phyloP scores from a whole-genome alignment of 805 yeast species.

The Ogataea allantospora region DNA sequence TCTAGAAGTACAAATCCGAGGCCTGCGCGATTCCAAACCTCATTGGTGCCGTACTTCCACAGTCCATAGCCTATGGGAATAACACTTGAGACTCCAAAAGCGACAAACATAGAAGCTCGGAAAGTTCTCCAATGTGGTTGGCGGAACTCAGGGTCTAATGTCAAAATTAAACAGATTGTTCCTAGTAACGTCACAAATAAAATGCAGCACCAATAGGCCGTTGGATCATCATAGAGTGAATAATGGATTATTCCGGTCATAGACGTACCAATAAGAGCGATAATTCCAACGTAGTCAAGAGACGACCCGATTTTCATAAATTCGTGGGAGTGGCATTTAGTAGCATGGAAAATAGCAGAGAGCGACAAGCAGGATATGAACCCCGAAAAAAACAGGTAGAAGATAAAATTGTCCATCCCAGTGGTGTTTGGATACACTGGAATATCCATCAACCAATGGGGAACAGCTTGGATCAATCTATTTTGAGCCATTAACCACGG shows the following conservation, averaged over 20 bases:
- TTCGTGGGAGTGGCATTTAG: slow-evolving; percentile 47
- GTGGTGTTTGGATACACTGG: slow-evolving; percentile 29
- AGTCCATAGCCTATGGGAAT: slow-evolving; percentile 65
- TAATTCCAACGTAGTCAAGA: slow-evolving; percentile 56
- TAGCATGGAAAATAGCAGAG: slow-evolving; percentile 50
- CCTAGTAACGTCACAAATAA: slow-evolving; percentile 56
- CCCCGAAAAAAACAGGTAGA: slow-evolving; percentile 45
- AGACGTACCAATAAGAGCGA: slow-evolving; percentile 48
- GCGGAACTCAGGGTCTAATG: slow-evolving; percentile 66
- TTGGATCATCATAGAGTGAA: slow-evolving; percentile 45
- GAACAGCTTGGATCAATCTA: slow-evolving; percentile 23
- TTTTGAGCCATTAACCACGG: slow-evolving; percentile 23
- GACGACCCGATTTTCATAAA: slow-evolving; percentile 47
- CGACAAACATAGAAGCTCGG: slow-evolving; percentile 74
- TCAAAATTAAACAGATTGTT: slow-evolving; percentile 55
- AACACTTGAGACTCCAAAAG: slow-evolving; percentile 76
- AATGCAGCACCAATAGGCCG: slow-evolving; percentile 38
- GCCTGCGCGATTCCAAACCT: slow-evolving; percentile 50
- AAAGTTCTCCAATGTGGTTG: slow-evolving; percentile 69
- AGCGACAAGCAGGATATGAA: slow-evolving; percentile 44
- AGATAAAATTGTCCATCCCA: slow-evolving; percentile 38
- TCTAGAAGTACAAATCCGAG: slow-evolving; percentile 64
- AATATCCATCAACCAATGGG: slow-evolving; percentile 26
- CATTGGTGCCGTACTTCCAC: slow-evolving; percentile 45
- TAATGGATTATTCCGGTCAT: slow-evolving; percentile 38